Percentiles rank a stretch among this genome's conserved stretches.
phyloP scores from a whole-genome alignment of 2,329 filamentous ascomycete genomes.

The Monosporascus ibericus region DNA sequence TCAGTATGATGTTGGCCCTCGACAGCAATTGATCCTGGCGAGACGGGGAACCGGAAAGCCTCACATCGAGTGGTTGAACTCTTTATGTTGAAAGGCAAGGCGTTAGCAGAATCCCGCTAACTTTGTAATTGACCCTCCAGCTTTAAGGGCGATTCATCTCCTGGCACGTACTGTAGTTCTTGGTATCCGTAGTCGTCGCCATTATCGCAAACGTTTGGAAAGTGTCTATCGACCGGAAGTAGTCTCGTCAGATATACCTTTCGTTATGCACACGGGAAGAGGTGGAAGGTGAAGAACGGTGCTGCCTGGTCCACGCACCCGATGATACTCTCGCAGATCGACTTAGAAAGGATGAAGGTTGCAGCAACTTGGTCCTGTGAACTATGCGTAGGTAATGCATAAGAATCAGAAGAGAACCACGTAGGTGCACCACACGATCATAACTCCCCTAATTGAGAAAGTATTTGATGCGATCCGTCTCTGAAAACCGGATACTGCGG shows the following conservation, averaged over 20 bases:
- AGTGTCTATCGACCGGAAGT: slow-evolving; percentile 5
- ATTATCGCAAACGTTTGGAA: slow-evolving; percentile 38
- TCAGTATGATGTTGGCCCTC: slow-evolving; percentile 2
- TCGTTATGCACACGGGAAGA: too few relatives aligned
- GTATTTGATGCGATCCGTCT: too few relatives aligned
- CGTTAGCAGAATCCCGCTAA: too few relatives aligned
- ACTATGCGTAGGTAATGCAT: slow-evolving; percentile 24
- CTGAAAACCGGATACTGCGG: too few relatives aligned
- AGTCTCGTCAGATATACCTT: not conserved
- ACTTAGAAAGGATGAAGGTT: not conserved
- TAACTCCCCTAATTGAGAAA: not conserved
- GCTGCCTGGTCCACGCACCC: not conserved
- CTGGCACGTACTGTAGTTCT: slow-evolving; percentile 53
- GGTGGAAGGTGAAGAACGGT: too few relatives aligned
- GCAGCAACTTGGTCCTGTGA: not conserved
- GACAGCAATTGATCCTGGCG: not conserved
- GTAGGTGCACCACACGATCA: too few relatives aligned
- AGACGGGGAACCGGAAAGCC: slow-evolving; percentile 12
- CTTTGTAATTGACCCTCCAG: too few relatives aligned
- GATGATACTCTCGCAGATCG: not conserved
- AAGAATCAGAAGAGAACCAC: not conserved
- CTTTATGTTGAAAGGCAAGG: too few relatives aligned
- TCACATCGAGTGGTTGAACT: slow-evolving; percentile 84
- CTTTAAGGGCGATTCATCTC: too few relatives aligned
- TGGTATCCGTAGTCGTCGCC: slow-evolving; percentile 66